phyloP scores from a whole-genome alignment of 768 basidiomycete species.

The Xanthoconium purpureum region DNA sequence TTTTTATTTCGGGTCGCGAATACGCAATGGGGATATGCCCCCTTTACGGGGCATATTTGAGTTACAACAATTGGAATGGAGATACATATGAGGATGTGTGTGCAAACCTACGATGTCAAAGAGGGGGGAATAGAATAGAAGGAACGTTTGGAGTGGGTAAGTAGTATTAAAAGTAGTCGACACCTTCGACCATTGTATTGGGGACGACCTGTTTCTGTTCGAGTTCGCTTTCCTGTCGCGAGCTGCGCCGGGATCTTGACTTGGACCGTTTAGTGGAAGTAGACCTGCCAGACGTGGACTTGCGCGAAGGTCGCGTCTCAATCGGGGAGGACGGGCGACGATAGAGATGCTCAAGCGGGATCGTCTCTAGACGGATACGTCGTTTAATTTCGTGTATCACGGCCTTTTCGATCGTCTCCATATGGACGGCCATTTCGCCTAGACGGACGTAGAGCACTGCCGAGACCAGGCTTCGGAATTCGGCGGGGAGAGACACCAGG shows the following conservation, averaged over 20 bases:
- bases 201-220: background rate
- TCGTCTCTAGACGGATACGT: slow-evolving; percentile 29
- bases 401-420: slow-evolving; percentile 38
- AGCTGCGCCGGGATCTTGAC: slow-evolving; percentile 5
- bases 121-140: background rate
- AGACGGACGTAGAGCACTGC: slow-evolving; percentile 36
- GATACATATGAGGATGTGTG: slow-evolving; percentile 9
- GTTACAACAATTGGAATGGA: background rate
- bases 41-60: background rate
- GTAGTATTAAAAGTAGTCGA: slow-evolving; percentile 31
- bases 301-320: slow-evolving; percentile 1
- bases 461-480: slow-evolving; percentile 33
- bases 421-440: slow-evolving; percentile 33
- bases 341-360: slow-evolving; percentile 20
- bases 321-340: slow-evolving; percentile 6
- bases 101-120: background rate
- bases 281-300: background rate
- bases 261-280: slow-evolving; percentile 3
- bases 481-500: slow-evolving; percentile 36
- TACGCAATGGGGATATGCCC: slow-evolving; percentile 3
- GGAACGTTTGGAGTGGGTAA: slow-evolving; percentile 19
- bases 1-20: background rate
- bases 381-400: slow-evolving; percentile 35
- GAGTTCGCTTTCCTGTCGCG: background rate
- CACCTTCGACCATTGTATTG: slow-evolving; percentile 25